Conservation (phyloP, 179 eudicot genomes). For the Nepenthes alata region DNA sequence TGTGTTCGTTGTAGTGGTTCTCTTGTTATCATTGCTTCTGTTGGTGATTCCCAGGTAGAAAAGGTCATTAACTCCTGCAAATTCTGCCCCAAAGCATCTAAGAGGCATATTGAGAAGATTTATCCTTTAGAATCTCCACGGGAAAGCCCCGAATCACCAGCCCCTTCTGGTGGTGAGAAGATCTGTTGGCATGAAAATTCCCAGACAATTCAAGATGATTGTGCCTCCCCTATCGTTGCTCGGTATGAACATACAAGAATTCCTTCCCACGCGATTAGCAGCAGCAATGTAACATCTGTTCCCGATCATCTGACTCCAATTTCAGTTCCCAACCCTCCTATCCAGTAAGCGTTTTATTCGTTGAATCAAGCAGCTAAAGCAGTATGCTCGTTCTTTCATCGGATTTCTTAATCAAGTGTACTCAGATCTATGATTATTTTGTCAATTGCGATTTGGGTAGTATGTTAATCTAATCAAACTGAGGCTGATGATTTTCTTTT, state of each 20-base stretch:
- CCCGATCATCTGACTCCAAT: slow-evolving; percentile 26
- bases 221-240: no score
- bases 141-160: slow-evolving; percentile 55
- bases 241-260: no score
- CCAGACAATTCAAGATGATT: no score
- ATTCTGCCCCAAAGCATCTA: slow-evolving; percentile 40
- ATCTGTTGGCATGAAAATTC: slow-evolving; percentile 6
- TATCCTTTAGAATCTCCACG: slow-evolving; percentile 72
- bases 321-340: slow-evolving; percentile 38
- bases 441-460: no score
- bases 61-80: slow-evolving; percentile 49
- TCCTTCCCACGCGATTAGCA: not conserved
- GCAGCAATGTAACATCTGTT: slow-evolving; percentile 23
- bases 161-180: slow-evolving; percentile 38
- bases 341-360: slow-evolving; percentile 33
- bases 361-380: not conserved
- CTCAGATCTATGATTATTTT: no score
- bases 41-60: slow-evolving; percentile 19
- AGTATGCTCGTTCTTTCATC: no score
- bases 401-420: no score
- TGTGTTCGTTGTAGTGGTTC: slow-evolving; percentile 47
- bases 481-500: no score
- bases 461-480: no score
- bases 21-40: slow-evolving; percentile 20
- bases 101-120: slow-evolving; percentile 41